Percentiles rank a stretch among this genome's conserved stretches.
Conservation (phyloP, 1,284 basidiomycete species). For the Apiotrichum sp. region DNA sequence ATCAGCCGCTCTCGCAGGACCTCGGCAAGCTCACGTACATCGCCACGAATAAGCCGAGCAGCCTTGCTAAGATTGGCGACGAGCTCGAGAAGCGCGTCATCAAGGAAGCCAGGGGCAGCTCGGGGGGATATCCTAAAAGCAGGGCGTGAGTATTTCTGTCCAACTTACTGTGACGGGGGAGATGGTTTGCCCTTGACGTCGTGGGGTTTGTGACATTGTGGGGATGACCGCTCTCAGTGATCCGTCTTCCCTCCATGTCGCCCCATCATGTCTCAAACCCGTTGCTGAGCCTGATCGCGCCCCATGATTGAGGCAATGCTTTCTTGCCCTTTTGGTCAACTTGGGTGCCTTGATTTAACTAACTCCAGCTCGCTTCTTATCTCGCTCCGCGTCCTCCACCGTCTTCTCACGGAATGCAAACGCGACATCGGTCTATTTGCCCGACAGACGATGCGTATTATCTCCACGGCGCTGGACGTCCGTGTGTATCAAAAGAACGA, state of each 20-base stretch:
- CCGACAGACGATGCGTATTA: slow-evolving; percentile 65
- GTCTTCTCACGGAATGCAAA: slow-evolving; percentile 82
- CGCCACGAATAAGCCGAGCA: slow-evolving; percentile 81
- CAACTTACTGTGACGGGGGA: no score
- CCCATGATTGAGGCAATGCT: no score
- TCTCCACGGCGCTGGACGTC: slow-evolving; percentile 59
- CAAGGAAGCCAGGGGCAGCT: slow-evolving; percentile 62
- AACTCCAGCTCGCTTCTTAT: slow-evolving; percentile 67
- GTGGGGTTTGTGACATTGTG: no score
- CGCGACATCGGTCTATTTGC: slow-evolving; percentile 79
- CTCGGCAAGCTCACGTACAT: slow-evolving; percentile 88
- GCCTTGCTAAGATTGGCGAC: slow-evolving; percentile 75
- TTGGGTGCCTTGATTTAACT: background rate
- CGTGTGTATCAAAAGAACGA: slow-evolving; percentile 51
- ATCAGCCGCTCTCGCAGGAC: slow-evolving; percentile 80
- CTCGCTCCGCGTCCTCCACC: slow-evolving; percentile 75
- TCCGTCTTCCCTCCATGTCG: no score
- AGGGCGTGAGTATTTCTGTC: slow-evolving; percentile 60
- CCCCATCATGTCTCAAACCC: no score
- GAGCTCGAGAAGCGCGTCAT: slow-evolving; percentile 75
- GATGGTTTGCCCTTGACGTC: no score
- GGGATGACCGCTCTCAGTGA: no score
- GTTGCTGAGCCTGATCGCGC: no score
- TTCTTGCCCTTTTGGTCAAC: no score
- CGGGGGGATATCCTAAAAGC: slow-evolving; percentile 64